Base-by-base conservation (phyloP, 2,329 filamentous ascomycete genomes). In the Fusarium sp. region DNA sequence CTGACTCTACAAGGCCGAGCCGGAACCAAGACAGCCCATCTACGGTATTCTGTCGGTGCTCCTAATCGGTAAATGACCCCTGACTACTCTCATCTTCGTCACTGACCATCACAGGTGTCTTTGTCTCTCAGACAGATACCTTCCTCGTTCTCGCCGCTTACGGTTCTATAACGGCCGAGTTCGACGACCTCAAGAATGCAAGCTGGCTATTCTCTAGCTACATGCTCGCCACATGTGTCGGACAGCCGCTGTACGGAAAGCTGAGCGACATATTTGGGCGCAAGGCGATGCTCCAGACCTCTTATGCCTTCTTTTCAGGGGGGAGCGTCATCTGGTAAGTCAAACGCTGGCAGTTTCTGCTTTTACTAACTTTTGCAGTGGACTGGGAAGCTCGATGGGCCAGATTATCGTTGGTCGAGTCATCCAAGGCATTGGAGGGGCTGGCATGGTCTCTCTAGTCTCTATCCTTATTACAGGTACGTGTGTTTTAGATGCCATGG, bases 101-200 rank as follows among this genome's bases (percentile, higher is more conserved):
- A n/a, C 51, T 54, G 4, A 54, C 39, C 9, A 11, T 13, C 2
- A 23, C 23, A 68, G 65, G 62, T n/a, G 65, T 60, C 15, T 62
- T 65, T 31, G 51, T 62, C 7, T 48, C 62, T 11, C 57, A 66
- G 16, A 48, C 62, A 28, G 58, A 68, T 12, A 63, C 57, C 1
- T 64, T 56, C 16, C 37, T 67, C n/a, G 61, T 65, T 1, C 51
- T 67, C 6, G 65, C 65, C 10, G 55, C 65, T 15, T 60, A 65
- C 56, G 41, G 46, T 9, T 31, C 18, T 5, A 62, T 62, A 1
- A 43, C 48, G 4, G 52, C 57, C 44, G 65, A 68, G 30, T 68
- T 68, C 47, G 30, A 58, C 11, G 50, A 36, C 10, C 44, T 68
- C 13, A 40, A 55, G 7, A 58, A 59, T n/a, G 57, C 57, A 12